Conservation (phyloP, 768 basidiomycete species). For the Pleurotus tuoliensis region DNA sequence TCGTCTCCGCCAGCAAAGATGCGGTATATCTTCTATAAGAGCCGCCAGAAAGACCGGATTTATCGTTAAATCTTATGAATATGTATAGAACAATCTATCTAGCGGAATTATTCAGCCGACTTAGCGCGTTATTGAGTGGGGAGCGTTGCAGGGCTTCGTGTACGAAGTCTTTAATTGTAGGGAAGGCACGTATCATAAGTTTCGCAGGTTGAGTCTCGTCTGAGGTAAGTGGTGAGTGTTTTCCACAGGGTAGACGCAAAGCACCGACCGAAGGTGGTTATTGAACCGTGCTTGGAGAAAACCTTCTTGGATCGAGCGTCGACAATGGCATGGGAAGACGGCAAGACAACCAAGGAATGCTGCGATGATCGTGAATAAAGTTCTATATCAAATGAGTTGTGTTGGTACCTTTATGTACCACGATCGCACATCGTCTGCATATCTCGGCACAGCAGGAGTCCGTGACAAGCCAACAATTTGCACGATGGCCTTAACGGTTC, state of each 20-base stretch:
- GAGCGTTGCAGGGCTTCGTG: conserved; percentile 24
- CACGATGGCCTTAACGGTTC: conserved; percentile 64
- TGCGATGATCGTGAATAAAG: conserved; percentile 21
- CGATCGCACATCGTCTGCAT: conserved; percentile 48
- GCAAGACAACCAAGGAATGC: conserved; percentile 72
- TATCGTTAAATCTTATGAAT: background rate
- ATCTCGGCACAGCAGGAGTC: conserved; percentile 50
- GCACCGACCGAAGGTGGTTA: conserved; percentile 59
- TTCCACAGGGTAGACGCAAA: background rate
- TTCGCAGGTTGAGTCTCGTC: conserved; percentile 73
- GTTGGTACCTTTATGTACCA: conserved; percentile 72
- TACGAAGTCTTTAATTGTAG: conserved; percentile 58
- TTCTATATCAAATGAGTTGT: conserved; percentile 1
- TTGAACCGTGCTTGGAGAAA: conserved; percentile 59
- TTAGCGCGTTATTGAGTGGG: background rate
- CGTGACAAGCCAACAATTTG: conserved; percentile 72
- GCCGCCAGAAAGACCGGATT: background rate
- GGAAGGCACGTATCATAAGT: conserved; percentile 65
- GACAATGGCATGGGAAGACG: conserved; percentile 54
- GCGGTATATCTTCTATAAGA: conserved; percentile 18
- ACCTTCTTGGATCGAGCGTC: conserved; percentile 39
- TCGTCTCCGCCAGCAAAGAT: conserved; percentile 28
- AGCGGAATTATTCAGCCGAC: conserved; percentile 7
- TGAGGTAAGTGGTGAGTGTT: conserved; percentile 19
- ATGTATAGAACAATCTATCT: background rate